Evolutionary conservation across 2,329 filamentous ascomycete genomes (phyloP), one percentile per base, ranked within the genome.

Genomic region (Mariannaea sp.): DNA sequence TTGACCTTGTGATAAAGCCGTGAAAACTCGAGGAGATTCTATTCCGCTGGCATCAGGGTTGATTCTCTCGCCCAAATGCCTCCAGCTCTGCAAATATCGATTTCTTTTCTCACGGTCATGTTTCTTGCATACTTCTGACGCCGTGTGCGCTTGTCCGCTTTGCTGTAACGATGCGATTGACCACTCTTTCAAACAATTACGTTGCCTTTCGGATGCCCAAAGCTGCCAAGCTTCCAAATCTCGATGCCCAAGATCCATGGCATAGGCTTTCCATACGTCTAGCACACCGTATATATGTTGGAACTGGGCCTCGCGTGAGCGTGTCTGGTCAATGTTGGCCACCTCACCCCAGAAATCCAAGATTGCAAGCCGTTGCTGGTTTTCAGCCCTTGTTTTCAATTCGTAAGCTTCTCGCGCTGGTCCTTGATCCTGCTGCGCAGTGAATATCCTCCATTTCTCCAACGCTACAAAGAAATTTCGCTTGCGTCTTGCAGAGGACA

Each of bases 131-230:
- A 70, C 70, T 48, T 67, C 69, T 5, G 50, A 56, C 7, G 72
- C 72, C 3, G 72, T 74, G 46, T 75, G 72, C 8, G 67, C 72
- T 43, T 73, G 71, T 1, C 72, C 72, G 40, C 68, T 66, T 38
- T 67, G 68, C 43, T 73, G 72, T 22, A 75, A 44, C 9, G 71
- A 65, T 14, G 70, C 68, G 36, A 71, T 74, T 1, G 71, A 71
- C 72, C 72, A 75, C 7, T 55, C 54, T 47, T 73, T 74, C 16
- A 74, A 46, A 43, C 58, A 67, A 16, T 70, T 66, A 7, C 65
- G 68, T 49, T 72, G 70, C 44, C 67, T 67, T 43, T 65, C 66
- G 10, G 53, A 32, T 38, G 66, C 61, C 69, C 70, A 73, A n/a
- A 66, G 27, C n/a, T 68, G 61, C 65, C 65, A 67, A 26, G 69